These are phyloP conservation scores for Casuarina glauca DNA, from an alignment of 306 rosid species.

Conservation along the genomic window DNA sequence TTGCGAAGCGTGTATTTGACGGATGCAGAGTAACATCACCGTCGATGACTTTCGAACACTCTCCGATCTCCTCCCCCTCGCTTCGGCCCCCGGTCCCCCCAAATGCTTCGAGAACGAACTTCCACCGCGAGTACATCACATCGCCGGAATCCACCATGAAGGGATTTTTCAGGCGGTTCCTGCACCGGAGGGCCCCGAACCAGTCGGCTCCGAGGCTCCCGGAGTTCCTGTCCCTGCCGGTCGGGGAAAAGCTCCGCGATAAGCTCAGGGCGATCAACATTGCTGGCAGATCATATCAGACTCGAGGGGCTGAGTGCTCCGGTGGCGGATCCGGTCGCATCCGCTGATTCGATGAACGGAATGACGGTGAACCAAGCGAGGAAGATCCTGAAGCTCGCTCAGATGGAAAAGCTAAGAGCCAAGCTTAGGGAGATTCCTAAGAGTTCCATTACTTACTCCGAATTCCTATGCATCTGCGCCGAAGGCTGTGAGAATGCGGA, in stretches of 20 bases:
- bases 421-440: conserved; percentile 48
- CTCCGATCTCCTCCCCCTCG: conserved; percentile 10
- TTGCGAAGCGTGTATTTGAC: conserved; percentile 38
- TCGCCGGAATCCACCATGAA: conserved; percentile 31
- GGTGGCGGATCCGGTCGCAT: background rate
- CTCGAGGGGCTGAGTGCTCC: background rate
- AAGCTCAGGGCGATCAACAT: conserved; percentile 35
- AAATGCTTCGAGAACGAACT: conserved; percentile 22
- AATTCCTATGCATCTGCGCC: conserved; percentile 56
- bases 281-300: conserved; percentile 3
- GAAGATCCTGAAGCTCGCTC: conserved; percentile 62
- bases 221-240: conserved; percentile 50
- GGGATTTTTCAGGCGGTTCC: conserved; percentile 51
- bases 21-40: conserved; percentile 26
- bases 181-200: conserved; percentile 42
- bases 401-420: conserved; percentile 65
- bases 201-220: conserved; percentile 49
- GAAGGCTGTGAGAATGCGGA: conserved; percentile 49
- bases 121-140: conserved; percentile 43
- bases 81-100: conserved; percentile 23
- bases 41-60: background rate
- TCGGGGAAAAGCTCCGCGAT: conserved; percentile 57
- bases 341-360: conserved; percentile 7
- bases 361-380: conserved; percentile 53
- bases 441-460: conserved; percentile 53